phyloP scores from a whole-genome alignment of 192 early-diverging fungal genomes.

The Podila epigama region DNA sequence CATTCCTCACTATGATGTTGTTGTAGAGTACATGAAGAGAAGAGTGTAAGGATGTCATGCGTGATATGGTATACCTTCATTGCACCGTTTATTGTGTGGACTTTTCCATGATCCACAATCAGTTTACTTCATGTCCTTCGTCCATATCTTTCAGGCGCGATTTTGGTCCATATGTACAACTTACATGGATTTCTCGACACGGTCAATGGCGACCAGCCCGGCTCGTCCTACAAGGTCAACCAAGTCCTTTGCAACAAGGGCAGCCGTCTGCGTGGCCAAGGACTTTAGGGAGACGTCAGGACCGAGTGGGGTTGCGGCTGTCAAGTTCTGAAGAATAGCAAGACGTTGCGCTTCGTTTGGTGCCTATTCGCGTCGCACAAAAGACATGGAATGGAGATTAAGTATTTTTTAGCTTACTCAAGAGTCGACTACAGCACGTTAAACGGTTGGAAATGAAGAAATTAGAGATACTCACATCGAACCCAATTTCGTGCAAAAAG shows the following conservation, averaged over 20 bases:
- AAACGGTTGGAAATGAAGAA: too few relatives aligned
- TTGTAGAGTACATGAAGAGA: background rate
- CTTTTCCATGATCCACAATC: too few relatives aligned
- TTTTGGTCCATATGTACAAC: too few relatives aligned
- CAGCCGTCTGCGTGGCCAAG: constrained; percentile 92
- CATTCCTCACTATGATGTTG: constrained; percentile 28
- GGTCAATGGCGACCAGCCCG: constrained; percentile 67
- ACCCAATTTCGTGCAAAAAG: constrained; percentile 80
- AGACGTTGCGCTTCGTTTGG: constrained; percentile 75
- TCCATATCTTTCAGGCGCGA: too few relatives aligned
- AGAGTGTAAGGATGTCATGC: background rate
- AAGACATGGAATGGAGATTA: background rate
- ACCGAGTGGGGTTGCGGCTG: constrained; percentile 62
- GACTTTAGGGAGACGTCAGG: constrained; percentile 78
- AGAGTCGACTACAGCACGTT: background rate
- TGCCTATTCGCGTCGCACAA: too few relatives aligned
- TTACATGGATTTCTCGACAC: constrained; percentile 59
- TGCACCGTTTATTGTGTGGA: too few relatives aligned
- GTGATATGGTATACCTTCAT: background rate
- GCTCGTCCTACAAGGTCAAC: constrained; percentile 79
- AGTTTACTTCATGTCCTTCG: too few relatives aligned
- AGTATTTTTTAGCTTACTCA: background rate
- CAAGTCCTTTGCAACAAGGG: constrained; percentile 87
- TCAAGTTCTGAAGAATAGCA: constrained; percentile 68
- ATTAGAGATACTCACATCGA: constrained; percentile 60